Percentiles rank a stretch among this genome's conserved stretches.
Evolutionary conservation across 1,139 yeast species (phyloP).

Genomic region (Hanseniaspora sp.): DNA sequence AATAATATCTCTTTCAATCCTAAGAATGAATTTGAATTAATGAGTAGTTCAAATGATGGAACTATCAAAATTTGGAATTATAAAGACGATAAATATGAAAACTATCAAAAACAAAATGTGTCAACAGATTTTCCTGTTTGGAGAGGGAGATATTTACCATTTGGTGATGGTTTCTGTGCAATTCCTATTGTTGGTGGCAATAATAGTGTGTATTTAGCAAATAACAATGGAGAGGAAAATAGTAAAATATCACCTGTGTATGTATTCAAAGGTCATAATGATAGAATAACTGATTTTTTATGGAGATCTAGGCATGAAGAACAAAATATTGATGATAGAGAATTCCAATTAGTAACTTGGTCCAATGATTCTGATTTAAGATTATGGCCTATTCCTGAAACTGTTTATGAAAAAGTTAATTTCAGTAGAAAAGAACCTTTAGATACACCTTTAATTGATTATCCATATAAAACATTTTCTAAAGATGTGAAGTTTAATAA

Average conservation of each 20-base stretch:
- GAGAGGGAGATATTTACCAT: slow-evolving; percentile 78
- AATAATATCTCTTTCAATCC: slow-evolving; percentile 79
- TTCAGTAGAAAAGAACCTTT: slow-evolving; percentile 38
- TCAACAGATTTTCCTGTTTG: slow-evolving; percentile 74
- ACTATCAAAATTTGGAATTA: slow-evolving; percentile 84
- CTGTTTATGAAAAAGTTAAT: slow-evolving; percentile 47
- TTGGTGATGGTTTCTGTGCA: slow-evolving; percentile 81
- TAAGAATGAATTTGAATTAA: slow-evolving; percentile 45
- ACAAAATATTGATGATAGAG: slow-evolving; percentile 51
- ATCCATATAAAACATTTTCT: slow-evolving; percentile 41
- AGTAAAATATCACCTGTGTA: slow-evolving; percentile 46
- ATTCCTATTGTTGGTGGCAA: slow-evolving; percentile 87
- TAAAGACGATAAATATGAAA: slow-evolving; percentile 26
- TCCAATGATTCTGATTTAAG: slow-evolving; percentile 76
- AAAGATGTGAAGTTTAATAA: slow-evolving; percentile 35
- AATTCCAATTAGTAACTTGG: slow-evolving; percentile 88
- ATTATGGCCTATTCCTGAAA: slow-evolving; percentile 65
- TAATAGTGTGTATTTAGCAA: slow-evolving; percentile 59
- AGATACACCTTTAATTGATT: slow-evolving; percentile 35
- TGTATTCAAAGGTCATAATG: slow-evolving; percentile 69
- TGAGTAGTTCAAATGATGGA: slow-evolving; percentile 78
- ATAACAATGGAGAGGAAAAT: slow-evolving; percentile 32
- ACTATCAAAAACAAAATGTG: slow-evolving; percentile 47
- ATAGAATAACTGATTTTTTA: slow-evolving; percentile 73
- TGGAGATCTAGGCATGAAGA: slow-evolving; percentile 59